Evolutionary conservation across 371 early-diverging fungal species (phyloP).

Genomic region (Syncephalis fuscata): DNA sequence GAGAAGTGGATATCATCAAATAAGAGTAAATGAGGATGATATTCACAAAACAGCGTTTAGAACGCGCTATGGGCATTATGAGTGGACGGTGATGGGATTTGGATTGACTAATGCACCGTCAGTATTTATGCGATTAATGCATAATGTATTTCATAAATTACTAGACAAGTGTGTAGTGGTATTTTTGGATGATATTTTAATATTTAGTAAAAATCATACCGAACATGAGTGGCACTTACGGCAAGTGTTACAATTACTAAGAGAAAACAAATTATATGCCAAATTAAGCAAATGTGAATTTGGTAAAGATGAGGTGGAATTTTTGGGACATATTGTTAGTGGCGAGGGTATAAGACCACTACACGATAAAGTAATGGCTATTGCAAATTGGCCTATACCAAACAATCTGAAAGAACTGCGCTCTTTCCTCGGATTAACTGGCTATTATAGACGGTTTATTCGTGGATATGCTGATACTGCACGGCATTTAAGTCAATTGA

Average conservation of each 20-base stretch:
- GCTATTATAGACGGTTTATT: conserved; percentile 31
- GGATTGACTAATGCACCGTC: conserved; percentile 25
- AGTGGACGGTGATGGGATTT: conserved; percentile 27
- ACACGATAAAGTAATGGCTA: conserved; percentile 12
- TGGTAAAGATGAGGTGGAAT: conserved; percentile 11
- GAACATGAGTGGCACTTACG: conserved; percentile 22
- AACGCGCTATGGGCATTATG: conserved; percentile 17
- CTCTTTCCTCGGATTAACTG: conserved; percentile 26
- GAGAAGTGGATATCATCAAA: conserved; percentile 12
- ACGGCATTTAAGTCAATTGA: conserved; percentile 17
- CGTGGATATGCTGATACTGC: conserved; percentile 17
- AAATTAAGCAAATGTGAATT: conserved; percentile 36
- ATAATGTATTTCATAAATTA: conserved; percentile 12
- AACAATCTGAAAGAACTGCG: conserved; percentile 14
- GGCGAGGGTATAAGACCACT: conserved; percentile 12
- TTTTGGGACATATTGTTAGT: conserved; percentile 21
- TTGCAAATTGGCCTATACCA: conserved; percentile 20
- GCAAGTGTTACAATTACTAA: conserved; percentile 15
- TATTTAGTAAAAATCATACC: conserved; percentile 23
- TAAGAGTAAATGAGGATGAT: conserved; percentile 9
- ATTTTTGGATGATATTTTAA: conserved; percentile 38
- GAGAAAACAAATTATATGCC: conserved; percentile 12
- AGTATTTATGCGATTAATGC: conserved; percentile 22
- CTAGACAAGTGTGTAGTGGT: conserved; percentile 19
- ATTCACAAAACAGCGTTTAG: conserved; percentile 16